These are phyloP conservation scores for Coemansia sp. DNA, from an alignment of 192 early-diverging fungal genomes.

Conservation along the genomic window DNA sequence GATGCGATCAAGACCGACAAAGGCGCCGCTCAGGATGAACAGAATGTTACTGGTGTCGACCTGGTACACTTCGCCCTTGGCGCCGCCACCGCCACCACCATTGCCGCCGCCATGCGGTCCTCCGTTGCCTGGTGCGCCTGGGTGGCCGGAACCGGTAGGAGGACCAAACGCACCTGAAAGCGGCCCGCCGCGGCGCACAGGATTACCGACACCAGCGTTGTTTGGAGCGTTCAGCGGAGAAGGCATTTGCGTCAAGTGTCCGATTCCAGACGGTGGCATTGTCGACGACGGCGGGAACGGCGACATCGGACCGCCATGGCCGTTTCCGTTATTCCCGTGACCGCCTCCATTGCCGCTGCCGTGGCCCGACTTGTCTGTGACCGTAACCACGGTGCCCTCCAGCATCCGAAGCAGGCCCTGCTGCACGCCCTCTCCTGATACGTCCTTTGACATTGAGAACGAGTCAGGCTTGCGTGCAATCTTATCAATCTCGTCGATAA, in stretches of 20 bases:
- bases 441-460: conserved; percentile 73
- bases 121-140: conserved; percentile 10
- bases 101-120: conserved; percentile 4
- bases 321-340: conserved; percentile 10
- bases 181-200: conserved; percentile 36
- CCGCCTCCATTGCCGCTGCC: conserved; percentile 31
- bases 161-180: conserved; percentile 37
- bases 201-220: conserved; percentile 7
- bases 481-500: conserved; percentile 94
- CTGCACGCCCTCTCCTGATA: conserved; percentile 92
- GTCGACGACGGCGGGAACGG: conserved; percentile 29
- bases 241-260: conserved; percentile 19
- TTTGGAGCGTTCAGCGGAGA: conserved; percentile 14
- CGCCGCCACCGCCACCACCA: conserved; percentile 17
- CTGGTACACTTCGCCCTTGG: conserved; percentile 77
- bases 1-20: conserved; percentile 81
- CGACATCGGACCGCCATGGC: conserved; percentile 16
- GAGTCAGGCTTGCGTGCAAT: conserved; percentile 77
- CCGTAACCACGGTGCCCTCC: conserved; percentile 85
- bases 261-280: conserved; percentile 25
- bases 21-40: conserved; percentile 87
- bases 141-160: conserved; percentile 11
- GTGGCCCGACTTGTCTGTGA: conserved; percentile 75
- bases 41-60: conserved; percentile 91
- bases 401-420: conserved; percentile 83